Conservation (phyloP, 164 flowering plant genomes). For the Kingdonia uniflora region DNA sequence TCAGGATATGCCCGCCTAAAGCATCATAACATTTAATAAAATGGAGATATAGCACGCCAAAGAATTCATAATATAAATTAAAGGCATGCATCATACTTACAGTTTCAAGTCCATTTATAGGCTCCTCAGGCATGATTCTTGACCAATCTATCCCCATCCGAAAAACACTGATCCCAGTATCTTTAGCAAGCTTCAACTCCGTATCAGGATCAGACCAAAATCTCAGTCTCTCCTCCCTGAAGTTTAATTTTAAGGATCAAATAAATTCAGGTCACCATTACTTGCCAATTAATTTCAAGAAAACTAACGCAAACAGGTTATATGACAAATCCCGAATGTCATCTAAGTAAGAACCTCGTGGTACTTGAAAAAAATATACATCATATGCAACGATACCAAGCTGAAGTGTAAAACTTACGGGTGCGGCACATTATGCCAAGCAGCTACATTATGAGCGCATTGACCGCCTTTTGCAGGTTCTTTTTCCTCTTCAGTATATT, state of each 20-base stretch:
- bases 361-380: too few relatives aligned
- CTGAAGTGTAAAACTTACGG: slow-evolving; percentile 85
- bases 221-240: slow-evolving; percentile 85
- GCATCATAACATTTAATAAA: too few relatives aligned
- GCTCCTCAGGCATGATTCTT: slow-evolving; percentile 83
- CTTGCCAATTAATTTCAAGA: too few relatives aligned
- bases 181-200: slow-evolving; percentile 80
- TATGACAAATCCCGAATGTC: too few relatives aligned
- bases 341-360: too few relatives aligned
- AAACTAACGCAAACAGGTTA: too few relatives aligned
- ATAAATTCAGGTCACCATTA: slow-evolving; percentile 6
- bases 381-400: not conserved
- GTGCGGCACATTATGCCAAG: slow-evolving; percentile 97
- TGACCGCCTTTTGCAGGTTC: slow-evolving; percentile 26
- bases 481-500: slow-evolving; percentile 41
- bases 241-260: slow-evolving; percentile 16
- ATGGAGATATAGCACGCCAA: too few relatives aligned
- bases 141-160: slow-evolving; percentile 98
- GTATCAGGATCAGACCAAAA: slow-evolving; percentile 99
- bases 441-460: slow-evolving; percentile 57
- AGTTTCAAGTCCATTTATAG: slow-evolving; percentile 46
- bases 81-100: too few relatives aligned
- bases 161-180: slow-evolving; percentile 76
- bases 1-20: too few relatives aligned
- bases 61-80: too few relatives aligned